Evolutionary conservation across 208 protist genomes (phyloP).

Genomic region (Balamuthia mandrillaris): DNA sequence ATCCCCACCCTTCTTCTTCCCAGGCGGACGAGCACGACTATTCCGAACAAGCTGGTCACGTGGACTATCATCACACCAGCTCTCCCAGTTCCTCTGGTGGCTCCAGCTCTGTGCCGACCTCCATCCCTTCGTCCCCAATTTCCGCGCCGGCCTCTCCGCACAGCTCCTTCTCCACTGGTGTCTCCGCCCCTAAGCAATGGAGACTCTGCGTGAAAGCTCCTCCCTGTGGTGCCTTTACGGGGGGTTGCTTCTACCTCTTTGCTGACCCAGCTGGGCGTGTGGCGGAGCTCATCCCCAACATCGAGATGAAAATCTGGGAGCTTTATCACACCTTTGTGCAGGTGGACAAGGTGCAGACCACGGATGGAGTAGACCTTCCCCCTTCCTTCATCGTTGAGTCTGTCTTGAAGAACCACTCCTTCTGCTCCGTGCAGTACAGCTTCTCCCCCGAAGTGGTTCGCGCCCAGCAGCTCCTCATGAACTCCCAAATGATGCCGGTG

Average conservation of each 20-base stretch:
- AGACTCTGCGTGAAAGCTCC: conserved; percentile 21
- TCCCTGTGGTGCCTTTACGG: not conserved
- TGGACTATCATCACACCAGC: too few species aligned
- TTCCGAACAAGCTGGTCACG: too few species aligned
- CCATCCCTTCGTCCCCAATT: too few species aligned
- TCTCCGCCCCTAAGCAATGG: too few species aligned
- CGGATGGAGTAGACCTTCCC: conserved; percentile 28
- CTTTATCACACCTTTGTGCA: conserved; percentile 1
- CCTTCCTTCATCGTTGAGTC: conserved; percentile 14
- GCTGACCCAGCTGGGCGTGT: not conserved
- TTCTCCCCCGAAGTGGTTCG: not conserved
- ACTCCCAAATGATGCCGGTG: not conserved
- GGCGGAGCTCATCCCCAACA: conserved; percentile 23
- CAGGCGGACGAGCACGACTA: too few species aligned
- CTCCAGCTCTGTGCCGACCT: too few species aligned
- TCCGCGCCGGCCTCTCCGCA: too few species aligned
- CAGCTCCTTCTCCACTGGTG: too few species aligned
- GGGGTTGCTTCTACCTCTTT: conserved; percentile 42
- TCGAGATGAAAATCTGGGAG: conserved; percentile 32
- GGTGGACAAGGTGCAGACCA: conserved; percentile 9
- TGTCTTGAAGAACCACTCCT: conserved; percentile 10
- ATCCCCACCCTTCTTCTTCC: too few species aligned
- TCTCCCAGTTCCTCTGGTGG: too few species aligned
- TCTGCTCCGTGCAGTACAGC: conserved; percentile 31
- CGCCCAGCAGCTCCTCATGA: not conserved